phyloP scores from a whole-genome alignment of 2,329 filamentous ascomycete genomes.

The Aspergillus sp. region DNA sequence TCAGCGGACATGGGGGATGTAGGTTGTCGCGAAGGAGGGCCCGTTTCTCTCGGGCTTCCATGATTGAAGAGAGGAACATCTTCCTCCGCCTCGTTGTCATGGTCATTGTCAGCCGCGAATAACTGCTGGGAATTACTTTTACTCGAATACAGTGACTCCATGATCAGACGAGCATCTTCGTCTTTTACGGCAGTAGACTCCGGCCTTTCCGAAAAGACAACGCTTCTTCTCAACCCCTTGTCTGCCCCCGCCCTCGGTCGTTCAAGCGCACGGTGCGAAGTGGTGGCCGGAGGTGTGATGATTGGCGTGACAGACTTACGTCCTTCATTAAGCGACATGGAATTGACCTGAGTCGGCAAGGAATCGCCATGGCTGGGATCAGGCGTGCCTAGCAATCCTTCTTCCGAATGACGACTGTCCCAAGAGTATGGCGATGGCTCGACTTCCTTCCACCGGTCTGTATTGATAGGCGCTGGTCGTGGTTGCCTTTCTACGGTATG shows the following conservation, averaged over 20 bases:
- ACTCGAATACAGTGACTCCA: conserved; percentile 24
- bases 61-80: conserved; percentile 22
- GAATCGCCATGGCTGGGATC: conserved; percentile 14
- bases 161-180: conserved; percentile 33
- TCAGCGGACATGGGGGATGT: conserved; percentile 10
- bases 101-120: conserved; percentile 9
- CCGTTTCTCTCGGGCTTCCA: conserved; percentile 7
- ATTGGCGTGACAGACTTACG: conserved; percentile 7
- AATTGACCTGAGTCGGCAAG: conserved; percentile 1
- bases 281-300: conserved; percentile 16
- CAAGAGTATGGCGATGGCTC: conserved; percentile 46
- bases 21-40: conserved; percentile 9
- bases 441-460: conserved; percentile 36
- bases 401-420: conserved; percentile 44
- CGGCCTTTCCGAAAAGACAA: conserved; percentile 18
- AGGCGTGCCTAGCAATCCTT: conserved; percentile 39
- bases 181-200: conserved; percentile 27
- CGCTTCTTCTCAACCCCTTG: conserved; percentile 24
- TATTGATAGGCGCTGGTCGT: conserved; percentile 37
- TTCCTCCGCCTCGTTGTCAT: conserved; percentile 13
- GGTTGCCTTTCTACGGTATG: conserved; percentile 19
- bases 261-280: conserved; percentile 25
- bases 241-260: conserved; percentile 16
- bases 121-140: conserved; percentile 17
- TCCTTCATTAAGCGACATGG: conserved; percentile 9